Evolutionary conservation across 2,329 filamentous ascomycete species (phyloP).

Genomic region (Fusarium poae): DNA sequence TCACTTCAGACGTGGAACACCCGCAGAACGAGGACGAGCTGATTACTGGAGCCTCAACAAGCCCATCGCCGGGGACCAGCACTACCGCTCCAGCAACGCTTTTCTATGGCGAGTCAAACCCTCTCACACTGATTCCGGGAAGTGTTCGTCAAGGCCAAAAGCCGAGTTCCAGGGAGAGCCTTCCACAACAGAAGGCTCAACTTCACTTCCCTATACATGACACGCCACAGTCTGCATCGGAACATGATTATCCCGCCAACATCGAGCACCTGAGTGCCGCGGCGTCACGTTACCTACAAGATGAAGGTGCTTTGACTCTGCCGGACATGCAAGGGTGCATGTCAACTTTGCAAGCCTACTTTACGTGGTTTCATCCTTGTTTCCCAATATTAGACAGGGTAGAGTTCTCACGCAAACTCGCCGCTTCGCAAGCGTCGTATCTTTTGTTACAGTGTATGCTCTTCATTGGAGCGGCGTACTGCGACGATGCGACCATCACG

Average conservation of each 20-base stretch:
- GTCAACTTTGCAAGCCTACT: background rate
- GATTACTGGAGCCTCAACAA: background rate
- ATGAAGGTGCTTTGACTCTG: background rate
- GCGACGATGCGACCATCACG: background rate
- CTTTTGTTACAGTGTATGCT: background rate
- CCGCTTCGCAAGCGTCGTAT: background rate
- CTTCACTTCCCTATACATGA: background rate
- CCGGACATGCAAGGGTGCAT: background rate
- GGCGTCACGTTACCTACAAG: background rate
- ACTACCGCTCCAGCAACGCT: background rate
- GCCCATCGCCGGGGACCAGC: background rate
- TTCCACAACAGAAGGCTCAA: background rate
- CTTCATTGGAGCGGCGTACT: background rate
- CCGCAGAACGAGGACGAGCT: background rate
- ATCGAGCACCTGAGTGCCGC: background rate
- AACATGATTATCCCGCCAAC: background rate
- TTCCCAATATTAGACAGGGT: background rate
- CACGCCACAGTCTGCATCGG: background rate
- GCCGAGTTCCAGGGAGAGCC: background rate
- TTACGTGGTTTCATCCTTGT: background rate
- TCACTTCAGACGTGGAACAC: background rate
- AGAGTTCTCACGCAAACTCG: background rate
- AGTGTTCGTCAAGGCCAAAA: background rate
- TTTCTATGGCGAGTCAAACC: background rate
- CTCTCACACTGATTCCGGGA: background rate